Conservation (phyloP, 257 asterid species). For the Salvia rosmarinus region DNA sequence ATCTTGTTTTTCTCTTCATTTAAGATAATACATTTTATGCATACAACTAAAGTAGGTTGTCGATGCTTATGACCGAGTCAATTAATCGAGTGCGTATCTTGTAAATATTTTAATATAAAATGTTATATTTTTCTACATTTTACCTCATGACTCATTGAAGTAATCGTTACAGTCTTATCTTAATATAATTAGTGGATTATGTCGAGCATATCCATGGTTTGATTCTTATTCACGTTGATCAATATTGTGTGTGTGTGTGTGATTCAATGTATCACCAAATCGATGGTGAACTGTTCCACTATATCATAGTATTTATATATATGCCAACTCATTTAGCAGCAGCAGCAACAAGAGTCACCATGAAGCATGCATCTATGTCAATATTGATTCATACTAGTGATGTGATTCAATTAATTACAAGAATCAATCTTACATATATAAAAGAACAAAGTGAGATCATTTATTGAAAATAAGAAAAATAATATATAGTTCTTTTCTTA, state of each 20-base stretch:
- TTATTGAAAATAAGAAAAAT: no score
- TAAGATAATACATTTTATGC: constrained; percentile 7
- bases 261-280: constrained; percentile 14
- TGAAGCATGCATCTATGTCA: constrained; percentile 1
- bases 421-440: no score
- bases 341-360: not conserved
- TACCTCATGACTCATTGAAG: not conserved
- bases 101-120: not conserved
- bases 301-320: not conserved
- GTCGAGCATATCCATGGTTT: not conserved
- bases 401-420: no score
- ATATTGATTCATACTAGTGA: not conserved
- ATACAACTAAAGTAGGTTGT: not conserved
- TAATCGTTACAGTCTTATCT: not conserved
- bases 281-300: not conserved
- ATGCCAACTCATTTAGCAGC: constrained; percentile 21
- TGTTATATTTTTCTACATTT: not conserved
- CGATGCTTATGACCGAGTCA: not conserved
- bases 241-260: not conserved
- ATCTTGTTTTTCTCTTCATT: not conserved
- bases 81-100: not conserved
- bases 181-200: not conserved
- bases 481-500: no score
- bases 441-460: no score
- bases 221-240: not conserved